phyloP scores from a whole-genome alignment of 352 stramenopile species.

The Thalassiosira hispida region DNA sequence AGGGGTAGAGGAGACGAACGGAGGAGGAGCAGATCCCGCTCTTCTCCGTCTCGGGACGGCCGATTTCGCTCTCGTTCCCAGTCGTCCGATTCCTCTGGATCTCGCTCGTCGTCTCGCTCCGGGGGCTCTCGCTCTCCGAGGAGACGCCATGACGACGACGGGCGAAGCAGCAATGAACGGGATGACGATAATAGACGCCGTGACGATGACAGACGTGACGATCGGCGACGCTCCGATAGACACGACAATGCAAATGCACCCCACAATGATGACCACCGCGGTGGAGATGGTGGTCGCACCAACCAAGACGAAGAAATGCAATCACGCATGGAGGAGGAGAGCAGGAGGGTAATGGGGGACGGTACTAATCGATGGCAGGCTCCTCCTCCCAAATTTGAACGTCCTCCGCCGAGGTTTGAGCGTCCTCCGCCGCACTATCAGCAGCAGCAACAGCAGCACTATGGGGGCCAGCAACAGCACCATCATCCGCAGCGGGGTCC shows the following conservation, averaged over 20 bases:
- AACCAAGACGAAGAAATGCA: neutral
- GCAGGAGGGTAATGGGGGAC: slow-evolving; percentile 3
- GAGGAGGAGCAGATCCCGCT: slow-evolving; percentile 7
- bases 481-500: slow-evolving; percentile 9
- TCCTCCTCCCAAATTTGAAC: neutral
- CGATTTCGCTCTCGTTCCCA: slow-evolving; percentile 8
- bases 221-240: neutral
- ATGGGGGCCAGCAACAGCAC: neutral
- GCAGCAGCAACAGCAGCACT: neutral
- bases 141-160: neutral
- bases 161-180: neutral
- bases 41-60: no score
- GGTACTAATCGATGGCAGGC: slow-evolving; percentile 16
- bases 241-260: neutral
- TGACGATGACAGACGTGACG: neutral
- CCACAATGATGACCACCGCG: neutral
- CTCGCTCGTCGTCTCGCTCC: neutral
- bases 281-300: neutral
- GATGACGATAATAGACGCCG: neutral
- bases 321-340: neutral
- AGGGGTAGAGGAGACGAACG: neutral
- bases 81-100: slow-evolving; percentile 1
- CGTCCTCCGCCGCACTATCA: slow-evolving; percentile 11
- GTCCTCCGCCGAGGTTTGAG: neutral
- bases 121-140: neutral